phyloP scores from a whole-genome alignment of 1,139 yeast genomes.

The Kodamaea arcana region DNA sequence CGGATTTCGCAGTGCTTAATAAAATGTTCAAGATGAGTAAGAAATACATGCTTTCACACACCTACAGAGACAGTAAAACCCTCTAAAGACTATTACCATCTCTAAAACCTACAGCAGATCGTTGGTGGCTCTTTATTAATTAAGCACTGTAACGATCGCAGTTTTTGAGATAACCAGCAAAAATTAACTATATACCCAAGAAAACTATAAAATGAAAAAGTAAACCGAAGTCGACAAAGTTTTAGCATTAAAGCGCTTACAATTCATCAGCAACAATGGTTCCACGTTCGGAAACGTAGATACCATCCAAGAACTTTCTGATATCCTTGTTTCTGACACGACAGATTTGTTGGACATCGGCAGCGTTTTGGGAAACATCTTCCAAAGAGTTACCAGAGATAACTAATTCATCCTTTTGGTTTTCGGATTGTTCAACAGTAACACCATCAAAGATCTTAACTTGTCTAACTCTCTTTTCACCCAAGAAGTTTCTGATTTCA shows the following conservation, averaged over 20 bases:
- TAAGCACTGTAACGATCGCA: slow-evolving; percentile 54
- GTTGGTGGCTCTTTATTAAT: slow-evolving; percentile 58
- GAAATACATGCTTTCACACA: too few relatives aligned
- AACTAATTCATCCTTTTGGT: slow-evolving; percentile 91
- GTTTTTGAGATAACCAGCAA: slow-evolving; percentile 28
- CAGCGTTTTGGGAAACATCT: slow-evolving; percentile 97
- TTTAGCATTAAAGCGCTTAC: slow-evolving; percentile 29
- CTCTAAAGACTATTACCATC: slow-evolving; percentile 2
- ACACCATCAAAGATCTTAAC: slow-evolving; percentile 89
- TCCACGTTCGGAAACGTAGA: slow-evolving; percentile 97
- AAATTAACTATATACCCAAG: slow-evolving; percentile 30
- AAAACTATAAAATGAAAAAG: slow-evolving; percentile 12
- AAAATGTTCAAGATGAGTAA: too few relatives aligned
- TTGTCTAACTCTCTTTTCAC: slow-evolving; percentile 94
- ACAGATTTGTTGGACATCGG: slow-evolving; percentile 97
- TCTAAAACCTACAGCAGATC: slow-evolving; percentile 37
- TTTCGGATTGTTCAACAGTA: slow-evolving; percentile 69
- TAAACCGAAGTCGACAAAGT: slow-evolving; percentile 10
- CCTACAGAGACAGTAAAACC: background rate
- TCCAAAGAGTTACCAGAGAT: slow-evolving; percentile 96
- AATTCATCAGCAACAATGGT: slow-evolving; percentile 68
- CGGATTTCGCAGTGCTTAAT: too few relatives aligned
- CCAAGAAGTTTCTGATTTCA: slow-evolving; percentile 99
- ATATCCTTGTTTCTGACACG: slow-evolving; percentile 99
- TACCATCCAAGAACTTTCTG: slow-evolving; percentile 99